Conservation (phyloP, 2,329 filamentous ascomycete species). For the Hymenoscyphus salicellus region DNA sequence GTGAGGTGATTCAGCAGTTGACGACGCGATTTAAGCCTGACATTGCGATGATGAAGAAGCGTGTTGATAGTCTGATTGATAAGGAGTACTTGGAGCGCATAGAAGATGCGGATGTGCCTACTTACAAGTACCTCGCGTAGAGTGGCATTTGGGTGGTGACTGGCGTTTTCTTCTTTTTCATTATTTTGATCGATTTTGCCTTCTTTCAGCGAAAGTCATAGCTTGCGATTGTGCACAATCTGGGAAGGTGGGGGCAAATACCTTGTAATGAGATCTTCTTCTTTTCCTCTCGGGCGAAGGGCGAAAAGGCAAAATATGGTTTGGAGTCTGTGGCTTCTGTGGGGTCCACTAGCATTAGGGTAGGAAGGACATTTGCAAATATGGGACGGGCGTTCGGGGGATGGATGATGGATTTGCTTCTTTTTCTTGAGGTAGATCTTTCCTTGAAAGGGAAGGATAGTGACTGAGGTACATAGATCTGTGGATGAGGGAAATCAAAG, state of each 20-base stretch:
- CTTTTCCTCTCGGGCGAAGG: background rate
- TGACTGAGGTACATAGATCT: no score
- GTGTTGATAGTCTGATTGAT: constrained; percentile 74
- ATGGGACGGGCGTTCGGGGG: background rate
- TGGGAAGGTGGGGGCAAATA: background rate
- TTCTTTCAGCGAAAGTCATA: constrained; percentile 2
- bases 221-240: background rate
- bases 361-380: background rate
- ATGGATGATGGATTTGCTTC: background rate
- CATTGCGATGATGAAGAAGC: constrained; percentile 73
- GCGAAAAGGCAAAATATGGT: background rate
- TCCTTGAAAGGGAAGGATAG: no score
- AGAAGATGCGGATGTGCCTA: constrained; percentile 59
- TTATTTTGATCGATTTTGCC: background rate
- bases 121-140: constrained; percentile 70
- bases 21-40: constrained; percentile 71
- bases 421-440: no score
- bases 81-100: constrained; percentile 76
- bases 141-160: background rate
- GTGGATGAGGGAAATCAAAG: no score
- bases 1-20: constrained; percentile 70
- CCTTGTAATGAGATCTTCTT: background rate
- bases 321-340: background rate
- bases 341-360: background rate
- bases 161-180: background rate